Base-by-base conservation (phyloP, 129 eudicot species). In the Escallonia herrerae region DNA sequence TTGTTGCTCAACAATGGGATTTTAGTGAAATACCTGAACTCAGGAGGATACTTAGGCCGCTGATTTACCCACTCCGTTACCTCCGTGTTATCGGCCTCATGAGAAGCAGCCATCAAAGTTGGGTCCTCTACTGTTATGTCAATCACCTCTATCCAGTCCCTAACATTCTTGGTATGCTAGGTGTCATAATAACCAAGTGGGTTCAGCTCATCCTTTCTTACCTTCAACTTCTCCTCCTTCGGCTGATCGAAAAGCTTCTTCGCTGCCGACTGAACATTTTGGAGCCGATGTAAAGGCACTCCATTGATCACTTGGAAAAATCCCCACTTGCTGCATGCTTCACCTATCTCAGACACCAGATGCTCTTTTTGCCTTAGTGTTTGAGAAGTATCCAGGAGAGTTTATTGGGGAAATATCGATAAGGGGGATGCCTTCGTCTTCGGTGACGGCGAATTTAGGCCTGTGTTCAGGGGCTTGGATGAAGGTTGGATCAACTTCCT, bases 391-490 rank as follows among this genome's bases (percentile, higher is more conserved):
- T 22, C 1, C 44, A 11, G 63, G 55, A 44, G 58, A 47, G 60
- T 62, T 48, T 56, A 64, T 15, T 2, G 80, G 61, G 6, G 84
- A 69, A 44, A 81, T 82, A 58, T 87, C 87, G 42, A 86, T 80
- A 38, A 80, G 43, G 0, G 87, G 87, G 70, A 86, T 78, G 56
- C 73, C 73, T 57, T 73, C 72, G 5, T 87, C 82, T 64, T 83
- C 81, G 15, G 11, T 73, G 48, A 61, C 15, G 42, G 56, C 8
- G 42, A 60, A 76, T 68, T 87, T 84, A 8, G 90, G 95, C 74
- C 95, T 74, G 83, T 87, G 90, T 14, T 87, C 82, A 37, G 33
- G 60, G 53, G 80, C 80, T 66, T 84, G 90, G 72, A 84, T 74
- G 80, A 81, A 87, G 11, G 74, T 71, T 47, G 78, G 80, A 74